These are phyloP conservation scores for Penicillium sp. DNA, from an alignment of 2,329 filamentous ascomycete species.

Conservation along the genomic window DNA sequence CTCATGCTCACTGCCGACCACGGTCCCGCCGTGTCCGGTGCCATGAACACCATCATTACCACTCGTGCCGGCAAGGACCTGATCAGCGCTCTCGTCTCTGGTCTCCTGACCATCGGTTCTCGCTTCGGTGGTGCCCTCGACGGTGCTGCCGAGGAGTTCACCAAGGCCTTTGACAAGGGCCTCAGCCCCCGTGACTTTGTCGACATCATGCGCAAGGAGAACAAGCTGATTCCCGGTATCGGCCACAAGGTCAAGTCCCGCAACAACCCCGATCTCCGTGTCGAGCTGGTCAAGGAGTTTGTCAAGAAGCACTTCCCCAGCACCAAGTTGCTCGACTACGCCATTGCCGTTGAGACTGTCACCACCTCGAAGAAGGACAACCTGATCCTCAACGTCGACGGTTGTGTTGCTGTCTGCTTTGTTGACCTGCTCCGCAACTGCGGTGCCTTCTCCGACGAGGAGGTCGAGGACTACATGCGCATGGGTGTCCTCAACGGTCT, in stretches of 20 bases:
- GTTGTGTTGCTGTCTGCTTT: slow-evolving; percentile 97
- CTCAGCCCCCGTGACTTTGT: slow-evolving; percentile 98
- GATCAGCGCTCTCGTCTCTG: slow-evolving; percentile 90
- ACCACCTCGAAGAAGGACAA: slow-evolving; percentile 99
- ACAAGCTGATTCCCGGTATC: slow-evolving; percentile 99
- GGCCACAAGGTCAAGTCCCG: slow-evolving; percentile 99
- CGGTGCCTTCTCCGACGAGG: slow-evolving; percentile 91
- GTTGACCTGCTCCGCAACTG: slow-evolving; percentile 97
- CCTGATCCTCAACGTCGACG: slow-evolving; percentile 98
- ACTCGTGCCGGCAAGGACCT: slow-evolving; percentile 99
- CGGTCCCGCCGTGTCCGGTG: slow-evolving; percentile 97
- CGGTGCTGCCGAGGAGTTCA: slow-evolving; percentile 97
- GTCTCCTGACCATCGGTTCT: slow-evolving; percentile 97
- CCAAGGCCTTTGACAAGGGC: slow-evolving; percentile 96
- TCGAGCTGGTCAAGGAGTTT: slow-evolving; percentile 99
- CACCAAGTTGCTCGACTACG: slow-evolving; percentile 98
- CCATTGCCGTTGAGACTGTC: slow-evolving; percentile 94
- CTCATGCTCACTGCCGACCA: slow-evolving; percentile 99
- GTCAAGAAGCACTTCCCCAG: slow-evolving; percentile 95
- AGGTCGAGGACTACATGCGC: slow-evolving; percentile 97
- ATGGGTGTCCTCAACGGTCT: slow-evolving; percentile 99
- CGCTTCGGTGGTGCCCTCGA: slow-evolving; percentile 98
- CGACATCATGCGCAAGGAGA: slow-evolving; percentile 98
- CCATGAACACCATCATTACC: slow-evolving; percentile 99
- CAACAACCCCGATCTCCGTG: slow-evolving; percentile 99